phyloP scores from a whole-genome alignment of 768 basidiomycete species.

The Suillus sp. region DNA sequence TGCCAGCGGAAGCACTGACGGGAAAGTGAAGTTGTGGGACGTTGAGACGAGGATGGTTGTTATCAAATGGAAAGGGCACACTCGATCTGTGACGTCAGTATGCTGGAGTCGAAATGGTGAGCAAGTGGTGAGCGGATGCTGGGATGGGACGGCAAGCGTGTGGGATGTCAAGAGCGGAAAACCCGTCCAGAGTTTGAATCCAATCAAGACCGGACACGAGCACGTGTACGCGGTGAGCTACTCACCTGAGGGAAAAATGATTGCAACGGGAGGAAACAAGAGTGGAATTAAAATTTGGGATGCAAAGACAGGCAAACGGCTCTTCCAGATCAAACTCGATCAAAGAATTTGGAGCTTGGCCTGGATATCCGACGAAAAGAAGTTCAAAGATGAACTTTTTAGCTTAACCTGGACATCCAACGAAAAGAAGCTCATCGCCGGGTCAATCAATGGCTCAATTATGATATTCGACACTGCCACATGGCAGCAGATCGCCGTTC shows the following conservation, averaged over 20 bases:
- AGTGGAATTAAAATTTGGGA: conserved; percentile 31
- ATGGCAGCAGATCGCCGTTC: not conserved
- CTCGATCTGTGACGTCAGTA: conserved; percentile 24
- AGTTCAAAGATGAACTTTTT: too few species aligned
- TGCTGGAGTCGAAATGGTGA: conserved; percentile 24
- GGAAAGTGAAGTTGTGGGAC: conserved; percentile 27
- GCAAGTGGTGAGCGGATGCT: not conserved
- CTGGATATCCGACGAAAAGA: not conserved
- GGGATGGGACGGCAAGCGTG: not conserved
- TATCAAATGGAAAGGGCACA: conserved; percentile 21
- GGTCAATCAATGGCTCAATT: not conserved
- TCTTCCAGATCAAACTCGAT: not conserved
- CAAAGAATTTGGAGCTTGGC: not conserved
- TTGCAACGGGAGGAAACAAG: conserved; percentile 28
- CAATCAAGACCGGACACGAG: too few species aligned
- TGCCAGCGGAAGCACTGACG: conserved; percentile 16
- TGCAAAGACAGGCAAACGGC: conserved; percentile 23
- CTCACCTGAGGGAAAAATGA: conserved; percentile 28
- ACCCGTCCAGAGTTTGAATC: conserved; percentile 11
- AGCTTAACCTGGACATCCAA: not conserved
- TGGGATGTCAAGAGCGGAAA: not conserved
- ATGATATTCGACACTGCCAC: not conserved
- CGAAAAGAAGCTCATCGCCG: not conserved
- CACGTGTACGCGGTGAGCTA: conserved; percentile 30
- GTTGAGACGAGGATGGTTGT: conserved; percentile 22